Evolutionary conservation across 148 eudicot genomes (phyloP).

Genomic region (Rhododendron simsii): DNA sequence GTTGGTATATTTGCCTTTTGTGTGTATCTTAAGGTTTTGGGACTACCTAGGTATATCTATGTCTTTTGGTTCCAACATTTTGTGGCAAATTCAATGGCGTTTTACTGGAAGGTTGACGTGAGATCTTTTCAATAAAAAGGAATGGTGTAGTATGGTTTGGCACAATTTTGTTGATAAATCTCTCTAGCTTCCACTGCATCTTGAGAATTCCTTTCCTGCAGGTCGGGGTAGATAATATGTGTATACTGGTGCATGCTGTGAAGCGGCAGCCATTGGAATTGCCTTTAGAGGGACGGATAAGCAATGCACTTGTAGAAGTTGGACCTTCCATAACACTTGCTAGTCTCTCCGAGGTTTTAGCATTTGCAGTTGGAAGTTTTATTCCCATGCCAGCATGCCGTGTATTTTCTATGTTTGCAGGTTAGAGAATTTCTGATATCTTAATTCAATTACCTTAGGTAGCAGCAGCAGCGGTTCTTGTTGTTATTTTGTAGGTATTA

Average conservation of each 20-base stretch:
- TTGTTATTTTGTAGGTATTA: background rate
- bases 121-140: background rate
- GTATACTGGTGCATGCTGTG: constrained; percentile 93
- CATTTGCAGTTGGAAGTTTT: constrained; percentile 98
- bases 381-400: constrained; percentile 99
- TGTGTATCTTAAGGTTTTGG: background rate
- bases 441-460: background rate
- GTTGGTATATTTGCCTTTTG: background rate
- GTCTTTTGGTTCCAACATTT: background rate
- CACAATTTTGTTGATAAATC: background rate
- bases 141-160: background rate
- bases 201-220: constrained; percentile 18
- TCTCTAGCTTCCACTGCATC: background rate
- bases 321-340: constrained; percentile 98
- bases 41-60: background rate
- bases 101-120: background rate
- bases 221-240: constrained; percentile 99
- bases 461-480: background rate
- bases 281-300: constrained; percentile 80
- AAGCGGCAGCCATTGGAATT: constrained; percentile 82
- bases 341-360: constrained; percentile 90
- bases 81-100: background rate
- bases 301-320: constrained; percentile 96
- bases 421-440: constrained; percentile 30
- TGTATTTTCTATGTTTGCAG: constrained; percentile 99